Evolutionary conservation across 2,329 filamentous ascomycete genomes (phyloP), one percentile per base, ranked within the genome.

Genomic region (Leptographium procerum): DNA sequence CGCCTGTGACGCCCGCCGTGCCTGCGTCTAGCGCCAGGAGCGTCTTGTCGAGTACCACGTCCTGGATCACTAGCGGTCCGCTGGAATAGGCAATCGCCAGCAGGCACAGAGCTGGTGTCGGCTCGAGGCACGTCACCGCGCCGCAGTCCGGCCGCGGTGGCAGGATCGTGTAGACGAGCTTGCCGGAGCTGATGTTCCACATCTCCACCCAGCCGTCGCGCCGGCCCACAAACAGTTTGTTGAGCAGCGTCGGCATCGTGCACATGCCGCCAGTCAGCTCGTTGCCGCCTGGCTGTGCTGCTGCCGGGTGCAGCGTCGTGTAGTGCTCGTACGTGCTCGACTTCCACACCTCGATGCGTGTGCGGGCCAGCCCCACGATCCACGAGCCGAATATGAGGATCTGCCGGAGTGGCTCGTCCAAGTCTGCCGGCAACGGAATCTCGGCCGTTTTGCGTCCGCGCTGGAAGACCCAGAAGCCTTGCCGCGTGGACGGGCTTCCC

Each of bases 171-270:
- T 96, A 95, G 31, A 99, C 83, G 57, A 96, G 78, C 70, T 95
- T 96, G 53, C 83, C 91, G 4, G 89, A 96, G 69, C 88, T 95
- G 61, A 99, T 77, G 68, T 99, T 99, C 92, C 94, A 99, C 55
- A 99, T 95, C 68, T 99, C 94, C 10, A 96, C 86, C 70, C 85
- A 87, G 8, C 94, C 94, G 69, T 99, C 91, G 62, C 82, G 82
- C 66, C 90, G 85, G 11, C 90, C 95, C 3, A 90, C 88, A 64
- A 97, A 90, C 51, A 99, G 82, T 72, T 99, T 99, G 77, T 99
- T 99, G 61, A 99, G 73, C 71, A 91, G 95, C 0, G 94, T 97
- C 1, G 92, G 91, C 86, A 97, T 90, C 66, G 83, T 95, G 69
- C 85, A 87, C 64, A 96, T 80, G 55, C 86, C 84, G 28, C 88